Base-by-base conservation (phyloP, 192 early-diverging fungal species). In the Helicostylum pulchrum region DNA sequence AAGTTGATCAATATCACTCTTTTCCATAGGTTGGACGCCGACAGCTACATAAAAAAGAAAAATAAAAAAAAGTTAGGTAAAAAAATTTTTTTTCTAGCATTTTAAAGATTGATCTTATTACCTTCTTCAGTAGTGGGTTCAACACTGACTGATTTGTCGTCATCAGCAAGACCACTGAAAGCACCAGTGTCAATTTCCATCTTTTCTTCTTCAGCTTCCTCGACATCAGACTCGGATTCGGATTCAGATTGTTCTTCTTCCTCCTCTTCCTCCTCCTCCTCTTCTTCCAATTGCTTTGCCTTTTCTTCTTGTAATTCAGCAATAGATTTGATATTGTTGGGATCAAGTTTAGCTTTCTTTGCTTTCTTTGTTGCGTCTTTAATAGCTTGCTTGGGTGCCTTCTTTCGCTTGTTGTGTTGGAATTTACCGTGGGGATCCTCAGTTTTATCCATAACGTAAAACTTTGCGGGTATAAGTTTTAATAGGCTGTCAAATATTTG, bases 291-390 rank as follows among this genome's bases (percentile, higher is more conserved):
- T 48, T 67, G 61, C 36, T 77, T 64, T 42, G 79, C 73, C 59
- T 80, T 80, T 50, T 85, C 83, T 36, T 72, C 66, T 49, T 91
- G 90, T 43, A 93, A 75, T 42, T 90, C 88, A 46, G 75, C 74
- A 11, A 91, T 81, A 5, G 86, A 84, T 72, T 87, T 91, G 67
- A 73, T 68, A 77, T 88, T 91, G 53, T 88, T 86, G 14, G 93
- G 93, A 74, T 95, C 92, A 56, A 93, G 79, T 84, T 95, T 94
- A 66, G 80, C 80, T 73, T 87, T 89, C 61, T 93, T 93, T n/a
- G 88, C 88, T 60, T 85, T 86, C 71, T 89, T 91, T 59, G 86
- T 84, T 30, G 85, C 84, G 55, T 94, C 87, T 57, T 92, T 94
- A 48, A 90, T 77, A 7, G 73, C 85, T 70, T 91, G 87, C 65